phyloP scores from a whole-genome alignment of 2,329 filamentous ascomycete genomes.

The Talaromyces islandicus region DNA sequence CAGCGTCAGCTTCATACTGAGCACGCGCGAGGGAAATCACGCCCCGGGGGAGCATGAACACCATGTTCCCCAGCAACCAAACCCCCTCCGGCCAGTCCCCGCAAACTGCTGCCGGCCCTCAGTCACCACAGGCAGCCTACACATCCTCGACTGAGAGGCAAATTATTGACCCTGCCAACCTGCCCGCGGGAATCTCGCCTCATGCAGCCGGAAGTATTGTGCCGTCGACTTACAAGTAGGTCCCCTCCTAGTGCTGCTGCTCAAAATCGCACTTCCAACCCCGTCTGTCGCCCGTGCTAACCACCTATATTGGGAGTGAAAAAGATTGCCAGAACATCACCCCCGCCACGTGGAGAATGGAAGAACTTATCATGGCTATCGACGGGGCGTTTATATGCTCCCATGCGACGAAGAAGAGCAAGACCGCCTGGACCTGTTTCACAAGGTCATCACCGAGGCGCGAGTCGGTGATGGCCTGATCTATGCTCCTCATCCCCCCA shows the following conservation, averaged over 20 bases:
- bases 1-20: not conserved
- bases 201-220: not conserved
- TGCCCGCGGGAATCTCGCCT: not conserved
- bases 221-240: slow-evolving; percentile 11
- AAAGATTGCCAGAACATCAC: slow-evolving; percentile 30
- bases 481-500: slow-evolving; percentile 33
- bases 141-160: slow-evolving; percentile 5
- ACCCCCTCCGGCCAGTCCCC: not conserved
- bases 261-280: not conserved
- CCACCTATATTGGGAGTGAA: not conserved
- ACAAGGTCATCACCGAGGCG: slow-evolving; percentile 66
- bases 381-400: slow-evolving; percentile 64
- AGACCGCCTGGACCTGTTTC: slow-evolving; percentile 74
- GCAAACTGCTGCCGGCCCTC: slow-evolving; percentile 4
- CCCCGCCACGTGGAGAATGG: slow-evolving; percentile 58
- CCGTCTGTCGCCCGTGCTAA: not conserved
- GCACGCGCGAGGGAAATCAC: not conserved
- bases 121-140: slow-evolving; percentile 4
- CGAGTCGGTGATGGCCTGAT: slow-evolving; percentile 45
- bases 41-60: slow-evolving; percentile 1
- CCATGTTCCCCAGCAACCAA: slow-evolving; percentile 8
- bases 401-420: slow-evolving; percentile 74
- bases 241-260: not conserved
- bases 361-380: slow-evolving; percentile 63
- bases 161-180: slow-evolving; percentile 1